Base-by-base conservation (phyloP, 305 asterid genomes). In the Solanum aculeatissimum region DNA sequence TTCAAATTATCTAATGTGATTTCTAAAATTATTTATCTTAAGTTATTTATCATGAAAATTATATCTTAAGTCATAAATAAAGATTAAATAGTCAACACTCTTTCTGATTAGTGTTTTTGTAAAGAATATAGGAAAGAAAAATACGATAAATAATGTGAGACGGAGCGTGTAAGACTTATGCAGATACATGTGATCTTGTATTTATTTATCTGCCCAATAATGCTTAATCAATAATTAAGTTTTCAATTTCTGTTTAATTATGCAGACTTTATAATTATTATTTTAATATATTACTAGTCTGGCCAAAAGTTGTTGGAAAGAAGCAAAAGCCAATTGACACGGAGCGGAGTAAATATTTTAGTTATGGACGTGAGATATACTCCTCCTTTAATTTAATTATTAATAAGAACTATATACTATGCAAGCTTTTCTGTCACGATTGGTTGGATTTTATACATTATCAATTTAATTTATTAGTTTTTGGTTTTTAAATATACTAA, bases 341-440 rank as follows among this genome's bases (percentile, higher is more conserved):
- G 78, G 78, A 40, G 6, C 3, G 78, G 32, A 70, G 11, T 70
- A 70, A 70, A 25, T 75, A 75, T 25, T 47, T 47, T 75, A 70
- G 25, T 12, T 32, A 14, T 18, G 77, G 51, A 69, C 77, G 77
- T 38, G 51, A 69, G 27, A 69, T 18, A 11, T 38, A 69, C 77
- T 69, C 9, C 75, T 68, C 27, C 3, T 29, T 7, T 62, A 62
- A 12, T 42, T 9, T 23, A 23, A 60, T 51, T 4, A 49, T 35
- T 35, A 35, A 35, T 35, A 35, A 35, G 5, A 35, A 35, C 7
- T 35, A 35, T 35, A 35, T 35, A 35, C 40, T 35, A 35, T 35
- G 40, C 40, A 35, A 35, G 40, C 40, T 35, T 35, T 35, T 35
- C 6, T 35, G 40, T n/a, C n/a, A n/a, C n/a, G n/a, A n/a, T n/a